Conservation (phyloP, 768 basidiomycete genomes). For the Suillus americanus region DNA sequence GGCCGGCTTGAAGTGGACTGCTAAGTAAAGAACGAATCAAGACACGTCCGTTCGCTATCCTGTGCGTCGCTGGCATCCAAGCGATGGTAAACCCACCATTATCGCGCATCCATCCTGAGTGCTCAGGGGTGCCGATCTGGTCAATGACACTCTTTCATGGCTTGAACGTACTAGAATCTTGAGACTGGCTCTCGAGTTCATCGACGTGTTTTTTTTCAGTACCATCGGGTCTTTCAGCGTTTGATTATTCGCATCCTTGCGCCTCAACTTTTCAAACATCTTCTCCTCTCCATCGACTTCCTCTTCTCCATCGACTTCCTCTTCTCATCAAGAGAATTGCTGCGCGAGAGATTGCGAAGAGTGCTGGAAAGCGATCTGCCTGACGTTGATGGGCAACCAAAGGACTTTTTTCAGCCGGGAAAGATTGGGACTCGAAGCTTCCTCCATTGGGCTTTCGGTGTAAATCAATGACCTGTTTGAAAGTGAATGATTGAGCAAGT, state of each 20-base stretch:
- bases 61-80: conserved; percentile 21
- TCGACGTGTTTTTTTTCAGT: not conserved
- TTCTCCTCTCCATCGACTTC: conserved; percentile 25
- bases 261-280: conserved; percentile 16
- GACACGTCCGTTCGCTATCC: conserved; percentile 45
- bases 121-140: conserved; percentile 63
- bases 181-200: conserved; percentile 7
- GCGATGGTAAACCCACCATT: conserved; percentile 51
- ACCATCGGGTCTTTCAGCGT: conserved; percentile 6
- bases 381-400: conserved; percentile 42
- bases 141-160: conserved; percentile 76
- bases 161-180: conserved; percentile 41
- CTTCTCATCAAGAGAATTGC: conserved; percentile 21
- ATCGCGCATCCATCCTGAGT: too few relatives aligned
- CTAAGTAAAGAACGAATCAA: conserved; percentile 58
- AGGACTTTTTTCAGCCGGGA: conserved; percentile 49
- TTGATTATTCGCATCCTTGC: conserved; percentile 20
- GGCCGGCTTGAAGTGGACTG: conserved; percentile 30
- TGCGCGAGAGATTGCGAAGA: conserved; percentile 22
- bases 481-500: not conserved
- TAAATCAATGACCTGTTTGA: conserved; percentile 30
- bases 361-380: conserved; percentile 32
- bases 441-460: conserved; percentile 38
- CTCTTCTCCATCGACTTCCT: conserved; percentile 27
- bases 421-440: conserved; percentile 47